phyloP scores from a whole-genome alignment of 2,329 filamentous ascomycete species.

The Monilinia fructicola region DNA sequence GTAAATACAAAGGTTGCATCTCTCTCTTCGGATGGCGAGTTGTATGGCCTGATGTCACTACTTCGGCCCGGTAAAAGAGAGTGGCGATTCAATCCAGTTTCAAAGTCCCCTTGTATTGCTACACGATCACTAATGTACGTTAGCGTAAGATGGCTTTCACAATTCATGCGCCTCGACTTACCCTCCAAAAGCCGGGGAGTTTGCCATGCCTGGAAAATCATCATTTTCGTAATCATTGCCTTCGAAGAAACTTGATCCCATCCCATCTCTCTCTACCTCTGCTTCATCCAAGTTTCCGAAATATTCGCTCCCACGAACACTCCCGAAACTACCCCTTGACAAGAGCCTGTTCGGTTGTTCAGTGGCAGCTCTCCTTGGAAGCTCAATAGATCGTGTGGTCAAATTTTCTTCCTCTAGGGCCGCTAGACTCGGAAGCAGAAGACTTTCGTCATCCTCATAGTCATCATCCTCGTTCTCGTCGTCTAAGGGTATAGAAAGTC shows the following conservation, averaged over 20 bases:
- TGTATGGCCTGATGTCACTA: conserved; percentile 37
- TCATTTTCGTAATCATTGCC: conserved; percentile 31
- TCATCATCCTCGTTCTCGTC: conserved; percentile 52
- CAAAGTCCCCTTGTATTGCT: conserved; percentile 2
- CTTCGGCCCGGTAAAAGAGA: conserved; percentile 32
- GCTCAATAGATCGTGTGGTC: conserved; percentile 59
- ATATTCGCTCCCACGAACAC: conserved; percentile 54
- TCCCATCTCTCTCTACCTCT: conserved; percentile 29
- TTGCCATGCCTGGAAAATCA: conserved; percentile 27
- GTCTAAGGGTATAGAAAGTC: conserved; percentile 56
- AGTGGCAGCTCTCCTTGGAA: conserved; percentile 53
- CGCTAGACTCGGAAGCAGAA: conserved; percentile 55
- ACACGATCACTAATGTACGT: conserved; percentile 11
- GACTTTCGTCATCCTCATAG: conserved; percentile 48
- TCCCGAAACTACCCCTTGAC: conserved; percentile 51
- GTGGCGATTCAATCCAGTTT: conserved; percentile 19
- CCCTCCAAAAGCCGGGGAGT: conserved; percentile 28
- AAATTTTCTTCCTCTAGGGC: conserved; percentile 57
- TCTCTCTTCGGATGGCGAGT: conserved; percentile 37
- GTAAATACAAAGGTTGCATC: conserved; percentile 40
- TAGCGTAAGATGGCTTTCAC: neutral
- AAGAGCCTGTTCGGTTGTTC: conserved; percentile 49
- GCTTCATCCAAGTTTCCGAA: conserved; percentile 41
- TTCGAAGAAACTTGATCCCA: conserved; percentile 38
- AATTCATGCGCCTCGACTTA: conserved; percentile 23